Conservation (phyloP, 1,139 yeast species). For the Taiozyma onychis region DNA sequence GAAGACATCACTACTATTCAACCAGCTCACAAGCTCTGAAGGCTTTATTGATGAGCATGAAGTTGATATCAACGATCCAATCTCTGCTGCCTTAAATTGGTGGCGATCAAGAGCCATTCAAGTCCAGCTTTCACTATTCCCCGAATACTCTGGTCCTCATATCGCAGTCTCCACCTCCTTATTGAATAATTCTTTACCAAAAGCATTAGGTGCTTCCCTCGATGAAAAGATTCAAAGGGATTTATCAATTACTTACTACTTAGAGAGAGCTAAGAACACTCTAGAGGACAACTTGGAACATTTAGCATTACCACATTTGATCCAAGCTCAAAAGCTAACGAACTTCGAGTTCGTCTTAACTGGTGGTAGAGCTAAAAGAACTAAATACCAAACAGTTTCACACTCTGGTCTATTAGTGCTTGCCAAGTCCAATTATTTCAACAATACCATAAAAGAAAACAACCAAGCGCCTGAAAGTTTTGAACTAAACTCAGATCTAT, state of each 20-base stretch:
- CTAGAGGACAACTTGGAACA: constrained; percentile 59
- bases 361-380: constrained; percentile 85
- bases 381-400: constrained; percentile 71
- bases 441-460: constrained; percentile 19
- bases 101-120: constrained; percentile 69
- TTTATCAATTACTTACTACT: constrained; percentile 43
- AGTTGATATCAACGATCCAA: constrained; percentile 18
- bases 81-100: constrained; percentile 53
- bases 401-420: constrained; percentile 74
- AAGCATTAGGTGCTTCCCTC: constrained; percentile 7
- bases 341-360: constrained; percentile 63
- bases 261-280: constrained; percentile 63
- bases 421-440: constrained; percentile 44
- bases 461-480: constrained; percentile 44
- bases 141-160: constrained; percentile 48
- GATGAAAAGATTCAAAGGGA: constrained; percentile 27
- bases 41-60: constrained; percentile 20
- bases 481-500: constrained; percentile 67
- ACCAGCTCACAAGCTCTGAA: constrained; percentile 12
- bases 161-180: constrained; percentile 30
- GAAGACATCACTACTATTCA: constrained; percentile 27
- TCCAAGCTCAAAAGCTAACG: constrained; percentile 50
- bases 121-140: constrained; percentile 52
- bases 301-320: constrained; percentile 44
- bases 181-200: constrained; percentile 17